Evolutionary conservation across 305 asterid genomes (phyloP).

Genomic region (Petunia hybrid): DNA sequence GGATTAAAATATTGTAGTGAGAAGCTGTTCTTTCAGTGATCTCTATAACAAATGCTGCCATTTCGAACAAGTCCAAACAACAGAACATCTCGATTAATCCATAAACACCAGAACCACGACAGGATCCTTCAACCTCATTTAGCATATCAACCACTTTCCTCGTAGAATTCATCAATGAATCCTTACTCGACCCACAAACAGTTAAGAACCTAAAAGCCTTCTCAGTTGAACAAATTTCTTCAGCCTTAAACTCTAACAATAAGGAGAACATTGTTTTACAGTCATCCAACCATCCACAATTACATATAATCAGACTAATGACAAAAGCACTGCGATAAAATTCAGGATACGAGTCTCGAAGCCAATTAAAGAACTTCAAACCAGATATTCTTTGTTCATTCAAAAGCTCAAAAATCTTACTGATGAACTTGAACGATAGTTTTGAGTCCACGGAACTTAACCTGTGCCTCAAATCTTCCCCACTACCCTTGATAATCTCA

Average conservation of each 20-base stretch:
- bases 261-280: constrained; percentile 34
- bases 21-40: constrained; percentile 56
- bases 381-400: constrained; percentile 35
- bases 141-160: constrained; percentile 36
- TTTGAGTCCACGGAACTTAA: constrained; percentile 25
- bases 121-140: constrained; percentile 36
- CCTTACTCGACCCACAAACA: constrained; percentile 9
- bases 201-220: constrained; percentile 37
- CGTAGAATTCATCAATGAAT: constrained; percentile 25
- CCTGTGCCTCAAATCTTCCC: constrained; percentile 24
- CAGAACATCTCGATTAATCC: constrained; percentile 76
- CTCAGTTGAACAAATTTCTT: constrained; percentile 30
- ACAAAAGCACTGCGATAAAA: constrained; percentile 31
- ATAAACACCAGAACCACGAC: constrained; percentile 41
- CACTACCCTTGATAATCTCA: constrained; percentile 33
- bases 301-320: constrained; percentile 36
- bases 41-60: constrained; percentile 70
- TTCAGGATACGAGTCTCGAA: constrained; percentile 25
- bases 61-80: constrained; percentile 57
- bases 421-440: neutral
- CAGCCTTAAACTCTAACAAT: constrained; percentile 28
- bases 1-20: constrained; percentile 63
- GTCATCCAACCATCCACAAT: constrained; percentile 39
- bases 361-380: constrained; percentile 33
- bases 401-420: constrained; percentile 26